Evolutionary conservation across 768 basidiomycete species (phyloP).

Genomic region (Kwoniella sp.): DNA sequence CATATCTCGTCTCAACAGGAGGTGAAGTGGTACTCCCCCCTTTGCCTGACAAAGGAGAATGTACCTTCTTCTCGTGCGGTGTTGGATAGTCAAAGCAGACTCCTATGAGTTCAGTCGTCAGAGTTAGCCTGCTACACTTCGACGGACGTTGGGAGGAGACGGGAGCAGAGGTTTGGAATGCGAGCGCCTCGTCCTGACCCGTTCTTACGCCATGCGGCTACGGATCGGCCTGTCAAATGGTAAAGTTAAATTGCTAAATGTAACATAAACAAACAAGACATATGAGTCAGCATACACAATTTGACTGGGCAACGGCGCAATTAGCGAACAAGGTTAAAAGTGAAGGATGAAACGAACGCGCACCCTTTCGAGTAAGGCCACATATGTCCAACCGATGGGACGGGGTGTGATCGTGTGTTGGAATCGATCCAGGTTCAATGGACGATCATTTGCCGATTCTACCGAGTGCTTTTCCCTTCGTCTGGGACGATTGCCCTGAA

Average conservation of each 20-base stretch:
- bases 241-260: not conserved
- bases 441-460: not conserved
- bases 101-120: too few species aligned
- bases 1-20: not conserved
- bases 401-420: not conserved
- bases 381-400: not conserved
- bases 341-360: conserved; percentile 1
- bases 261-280: conserved; percentile 1
- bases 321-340: not conserved
- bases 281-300: not conserved
- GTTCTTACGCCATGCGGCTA: conserved; percentile 2
- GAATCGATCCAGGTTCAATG: conserved; percentile 1
- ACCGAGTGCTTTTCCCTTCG: not conserved
- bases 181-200: not conserved
- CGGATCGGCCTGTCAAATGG: not conserved
- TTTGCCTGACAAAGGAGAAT: too few species aligned
- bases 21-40: too few species aligned
- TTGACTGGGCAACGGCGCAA: not conserved
- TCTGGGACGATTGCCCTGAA: not conserved
- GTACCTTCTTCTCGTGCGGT: too few species aligned
- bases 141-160: not conserved
- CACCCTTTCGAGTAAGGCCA: not conserved
- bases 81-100: too few species aligned
- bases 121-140: not conserved
- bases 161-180: not conserved